phyloP scores from a whole-genome alignment of 192 early-diverging fungal species.

The Backusella parvicylindrica region DNA sequence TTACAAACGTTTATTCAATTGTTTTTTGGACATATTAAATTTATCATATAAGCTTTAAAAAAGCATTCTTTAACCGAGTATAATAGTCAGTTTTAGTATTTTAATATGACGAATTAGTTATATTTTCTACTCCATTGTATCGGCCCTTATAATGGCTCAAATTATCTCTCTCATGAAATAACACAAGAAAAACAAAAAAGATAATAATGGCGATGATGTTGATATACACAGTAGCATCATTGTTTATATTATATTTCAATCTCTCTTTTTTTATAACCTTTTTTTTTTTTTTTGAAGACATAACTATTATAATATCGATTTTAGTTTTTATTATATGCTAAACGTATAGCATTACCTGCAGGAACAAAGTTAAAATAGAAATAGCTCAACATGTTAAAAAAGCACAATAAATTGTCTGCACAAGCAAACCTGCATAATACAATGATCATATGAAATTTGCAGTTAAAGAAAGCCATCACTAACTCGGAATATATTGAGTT shows the following conservation, averaged over 20 bases:
- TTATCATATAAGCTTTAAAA: neutral
- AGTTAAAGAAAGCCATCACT: neutral
- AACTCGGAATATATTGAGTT: neutral
- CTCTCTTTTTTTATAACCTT: neutral
- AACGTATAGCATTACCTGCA: neutral
- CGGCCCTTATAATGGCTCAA: neutral
- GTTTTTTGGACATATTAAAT: neutral
- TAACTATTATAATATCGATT: neutral
- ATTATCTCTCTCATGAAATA: neutral
- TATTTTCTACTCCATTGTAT: neutral
- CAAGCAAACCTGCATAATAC: neutral
- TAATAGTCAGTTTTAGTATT: neutral
- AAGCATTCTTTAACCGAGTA: neutral
- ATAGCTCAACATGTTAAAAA: neutral
- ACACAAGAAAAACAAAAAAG: neutral
- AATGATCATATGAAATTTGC: neutral
- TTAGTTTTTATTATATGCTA: neutral
- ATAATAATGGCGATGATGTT: neutral
- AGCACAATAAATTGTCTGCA: neutral
- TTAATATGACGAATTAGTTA: neutral
- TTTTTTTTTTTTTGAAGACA: neutral
- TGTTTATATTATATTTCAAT: neutral
- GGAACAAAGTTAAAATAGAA: neutral
- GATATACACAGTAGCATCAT: neutral
- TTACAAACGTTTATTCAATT: neutral